Evolutionary conservation across 192 early-diverging fungal species (phyloP), one percentile per base, ranked within the genome.

Genomic region (Coemansia sp.): DNA sequence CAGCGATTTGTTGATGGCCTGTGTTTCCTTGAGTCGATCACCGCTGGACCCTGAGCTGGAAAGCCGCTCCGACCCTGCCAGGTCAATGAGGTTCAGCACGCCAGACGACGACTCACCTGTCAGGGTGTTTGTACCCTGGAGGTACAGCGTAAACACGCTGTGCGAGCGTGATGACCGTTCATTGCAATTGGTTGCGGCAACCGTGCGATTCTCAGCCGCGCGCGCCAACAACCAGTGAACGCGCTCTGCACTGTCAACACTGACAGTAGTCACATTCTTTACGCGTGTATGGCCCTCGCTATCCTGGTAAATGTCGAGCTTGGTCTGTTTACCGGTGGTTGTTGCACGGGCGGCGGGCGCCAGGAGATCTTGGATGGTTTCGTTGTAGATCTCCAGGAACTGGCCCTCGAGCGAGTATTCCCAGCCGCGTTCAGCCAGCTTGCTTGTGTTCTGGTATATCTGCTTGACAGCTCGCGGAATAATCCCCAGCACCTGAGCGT

Each of bases 381-480:
- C 96, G 71, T 97, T 97, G 75, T 98, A 98, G 60, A 98, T 97
- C 76, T 98, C 95, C 32, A 98, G 45, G 72, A 90, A 98, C 64
- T 94, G 90, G 4, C 88, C 91, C 76, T 90, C 88, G 81, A 98
- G 88, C 27, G 65, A 59, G 66, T 96, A 99, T n/a, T 70, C 76
- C 97, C 94, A 97, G 15, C 92, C 92, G 60, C 93, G 90, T 58
- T 81, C 79, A 22, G 86, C 74, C 19, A 95, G 76, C 25, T 81
- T 75, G 71, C 88, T 81, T 21, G 92, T 86, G 37, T 84, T 81
- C 22, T 86, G 79, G 73, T 93, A 99, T 32, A 99, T 96, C 65
- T 95, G 93, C 53, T 84, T 72, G 15, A 98, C 93, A 0, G 97
- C 91, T 19, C 94, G 88, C 21, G 97, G 95, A 56, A 99, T 99